Base-by-base conservation (phyloP, 1,284 basidiomycete genomes). In the Pisolithus thermaeus region DNA sequence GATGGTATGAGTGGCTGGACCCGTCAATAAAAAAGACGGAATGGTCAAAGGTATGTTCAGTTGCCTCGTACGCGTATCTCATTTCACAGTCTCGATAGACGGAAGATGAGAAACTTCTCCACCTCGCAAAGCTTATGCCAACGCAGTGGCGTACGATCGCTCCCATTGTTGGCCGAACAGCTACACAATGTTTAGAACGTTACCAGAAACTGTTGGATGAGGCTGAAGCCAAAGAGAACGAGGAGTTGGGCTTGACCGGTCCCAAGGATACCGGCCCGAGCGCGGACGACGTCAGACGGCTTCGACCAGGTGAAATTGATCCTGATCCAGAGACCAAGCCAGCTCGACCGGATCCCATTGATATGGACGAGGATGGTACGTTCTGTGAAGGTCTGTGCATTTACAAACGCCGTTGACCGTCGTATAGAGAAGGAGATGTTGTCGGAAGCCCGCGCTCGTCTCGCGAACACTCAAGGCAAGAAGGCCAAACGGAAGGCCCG, bases 141-240 rank as follows among this genome's bases (percentile, higher is more conserved):
- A 99, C 97, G 0, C 97, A 99, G 78, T 99, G 97, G 97, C 87
- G 97, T 22, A 98, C 97, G 25, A 97, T 99, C 63, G 96, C 97
- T 7, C 97, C 97, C 47, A 96, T 98, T 58, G 97, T 99, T 50
- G 97, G 97, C 23, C 83, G 97, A n/a, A 99, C 97, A 0, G 97
- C 97, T 1, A 97, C 92, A 0, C 97, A 99, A 66, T 99, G 97
- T 74, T 74, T 99, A 40, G 97, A 99, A 68, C 86, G 97, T 28
- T 99, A 99, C 70, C 97, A 99, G 70, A 97, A 94, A 69, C 79
- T 99, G 3, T 74, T 99, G 44, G 97, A 99, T 67, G 95, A 99
- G 67, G 97, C 96, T 3, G 97, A 97, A 70, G 85, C 87, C 35
- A 91, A 92, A 70, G 95, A 97, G 66, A 91, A 90, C 52, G 92